Base-by-base conservation (phyloP, 2,329 filamentous ascomycete species). In the Emergomyces orientalis region DNA sequence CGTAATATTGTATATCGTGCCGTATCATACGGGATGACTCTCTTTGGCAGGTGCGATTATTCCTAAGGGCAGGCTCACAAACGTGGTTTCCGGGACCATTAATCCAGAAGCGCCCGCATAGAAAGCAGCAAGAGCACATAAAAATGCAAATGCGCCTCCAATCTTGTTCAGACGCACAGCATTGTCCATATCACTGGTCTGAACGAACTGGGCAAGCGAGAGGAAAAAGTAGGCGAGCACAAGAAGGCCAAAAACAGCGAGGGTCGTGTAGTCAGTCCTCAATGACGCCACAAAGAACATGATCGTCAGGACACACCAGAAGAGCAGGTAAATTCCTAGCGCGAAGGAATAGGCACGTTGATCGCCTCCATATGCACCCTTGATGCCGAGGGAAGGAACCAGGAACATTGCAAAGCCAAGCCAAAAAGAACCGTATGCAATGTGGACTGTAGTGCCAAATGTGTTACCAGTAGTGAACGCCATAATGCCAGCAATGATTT, bases 361-460 rank as follows among this genome's bases (percentile, higher is more conserved):
- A 54, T 72, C 74, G 11, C 74, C 76, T 1, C 68, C 69, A 62
- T 84, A 81, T 1, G 75, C 75, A 0, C 68, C 70, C 54, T 77
- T 75, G 67, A 86, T 84, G 59, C 80, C 82, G 3, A 84, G 79
- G 1, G 80, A 69, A 2, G 77, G 77, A 6, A 78, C 81, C 22
- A 83, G 74, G 66, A 85, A 82, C 75, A 86, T 84, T 67, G 79
- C 82, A 67, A 82, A 84, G 30, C 81, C 79, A 65, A 86, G 78
- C 84, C 83, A 86, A 76, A 86, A 86, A 64, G 83, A 82, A 63
- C 83, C 83, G 69, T 85, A 86, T 2, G 81, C 84, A 51, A 81
- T 82, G 63, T 86, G 82, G 9, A 84, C 81, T 7, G 83, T 86
- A 37, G 82, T 82, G 77, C 83, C 84, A 60, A 86, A 86, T 13